Base-by-base conservation (phyloP, 306 rosid species). In the Sicyos edulis region DNA sequence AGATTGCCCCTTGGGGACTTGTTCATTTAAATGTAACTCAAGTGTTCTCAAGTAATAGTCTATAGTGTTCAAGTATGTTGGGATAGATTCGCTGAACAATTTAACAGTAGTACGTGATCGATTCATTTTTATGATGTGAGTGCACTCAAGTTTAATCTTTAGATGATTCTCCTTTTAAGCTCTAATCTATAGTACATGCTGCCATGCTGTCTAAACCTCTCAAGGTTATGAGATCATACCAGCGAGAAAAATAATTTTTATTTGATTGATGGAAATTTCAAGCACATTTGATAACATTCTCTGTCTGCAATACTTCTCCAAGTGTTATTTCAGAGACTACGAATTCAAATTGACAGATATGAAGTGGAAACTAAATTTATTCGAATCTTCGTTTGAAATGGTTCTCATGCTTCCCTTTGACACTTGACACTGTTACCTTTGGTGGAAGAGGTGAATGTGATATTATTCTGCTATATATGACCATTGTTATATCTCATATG, bases 341-440 rank as follows among this genome's bases (percentile, higher is more conserved):
- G 40, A 66, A 19, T 45, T 66, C 71, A 45, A 61, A 66, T 20
- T 20, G 55, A 24, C 26, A 45, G 71, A 21, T 32, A 32, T 32
- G 37, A 3, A 32, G 37, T 32, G 37, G 5, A 32, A 32, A 26
- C 32, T 32, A 32, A 32, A 32, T 4, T 32, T 32, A 32, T 32
- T 32, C 37, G 37, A 32, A 8, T 72, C 52, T 44, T 56, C 20
- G n/a, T 45, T 40, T 21, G 37, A 63, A 57, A 57, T 57, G 76
- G 29, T 56, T 42, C 20, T 72, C 54, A 13, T 32, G 32, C 22
- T 72, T 37, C 14, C 69, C 54, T 54, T 24, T 54, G 62, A 20
- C 76, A 19, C 67, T 56, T 34, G 7, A 32, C 13, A 13, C 34
- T 13, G 45, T 14, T 9, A 19, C 9, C 6, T 17, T 42, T 7